Evolutionary conservation across 257 asterid genomes (phyloP).

Genomic region (Capsicum rhomboideum): DNA sequence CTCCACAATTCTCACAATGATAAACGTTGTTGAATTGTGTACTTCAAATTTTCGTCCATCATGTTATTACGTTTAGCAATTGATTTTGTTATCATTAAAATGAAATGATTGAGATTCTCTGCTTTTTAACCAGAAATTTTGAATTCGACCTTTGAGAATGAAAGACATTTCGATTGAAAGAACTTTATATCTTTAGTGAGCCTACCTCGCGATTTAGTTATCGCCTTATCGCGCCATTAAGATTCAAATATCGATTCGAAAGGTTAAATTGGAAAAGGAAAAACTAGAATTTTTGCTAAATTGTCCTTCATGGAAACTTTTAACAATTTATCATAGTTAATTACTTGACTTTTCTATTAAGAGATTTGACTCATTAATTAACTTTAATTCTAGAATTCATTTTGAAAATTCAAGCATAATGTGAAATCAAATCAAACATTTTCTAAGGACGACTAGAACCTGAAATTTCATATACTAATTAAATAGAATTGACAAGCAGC

Average conservation of each 20-base stretch:
- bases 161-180: background rate
- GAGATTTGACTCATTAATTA: background rate
- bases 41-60: background rate
- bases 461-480: background rate
- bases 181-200: too few relatives aligned
- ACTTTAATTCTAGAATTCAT: background rate
- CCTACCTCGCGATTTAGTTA: background rate
- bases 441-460: background rate
- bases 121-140: rapidly evolving
- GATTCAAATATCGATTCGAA: background rate
- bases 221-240: background rate
- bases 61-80: background rate
- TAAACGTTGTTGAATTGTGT: background rate
- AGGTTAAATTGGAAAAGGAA: background rate
- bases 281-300: background rate
- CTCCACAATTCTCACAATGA: too few relatives aligned
- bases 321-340: background rate
- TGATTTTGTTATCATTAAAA: background rate
- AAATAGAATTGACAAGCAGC: background rate
- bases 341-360: background rate
- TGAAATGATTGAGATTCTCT: background rate
- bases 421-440: background rate
- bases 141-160: background rate
- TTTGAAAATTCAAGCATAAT: background rate
- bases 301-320: background rate